Base-by-base conservation (phyloP, 805 yeast genomes). In the Saccharomycopsis sp. region DNA sequence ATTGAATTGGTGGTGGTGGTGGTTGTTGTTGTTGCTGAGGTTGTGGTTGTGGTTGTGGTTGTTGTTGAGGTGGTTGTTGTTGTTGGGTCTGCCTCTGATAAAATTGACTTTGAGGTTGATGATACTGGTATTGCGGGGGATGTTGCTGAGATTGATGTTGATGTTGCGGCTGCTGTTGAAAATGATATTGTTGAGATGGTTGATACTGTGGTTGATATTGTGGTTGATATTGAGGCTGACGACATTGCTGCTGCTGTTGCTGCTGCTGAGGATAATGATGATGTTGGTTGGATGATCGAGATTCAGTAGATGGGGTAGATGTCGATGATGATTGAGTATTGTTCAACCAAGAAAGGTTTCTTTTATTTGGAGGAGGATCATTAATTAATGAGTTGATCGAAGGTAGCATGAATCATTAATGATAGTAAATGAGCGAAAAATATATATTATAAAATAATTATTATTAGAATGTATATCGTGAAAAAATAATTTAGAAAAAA, bases 331-430 rank as follows among this genome's bases (percentile, higher is more conserved):
- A n/a, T n/a, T n/a, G n/a, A 2, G 38, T 35, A 8, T 26, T 26
- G 29, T 13, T 8, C 29, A 8, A 13, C 13, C 29, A 9, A 9
- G 35, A 31, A 8, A 31, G 11, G 19, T 8, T 35, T 35, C 14
- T 11, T 22, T 35, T 11, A n/a, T n/a, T n/a, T n/a, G n/a, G n/a
- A 7, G 26, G 39, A 35, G 26, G 39, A 22, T 38, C 41, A 29
- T 38, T 38, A 21, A 39, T 39, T 17, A 39, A 20, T 3, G 42
- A 39, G 35, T 39, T 39, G 11, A 39, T 39, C 11, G 42, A 39
- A 4, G 42, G 42, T 13, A 39, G 21, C 42, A 39, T 39, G 20
- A 16, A 16, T 14, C 13, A n/a, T n/a, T n/a, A n/a, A n/a, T n/a
- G n/a, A n/a, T n/a, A n/a, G n/a, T n/a, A n/a, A n/a, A n/a, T n/a